Base-by-base conservation (phyloP, 148 eudicot species). In the Salicornia ramosissima region DNA sequence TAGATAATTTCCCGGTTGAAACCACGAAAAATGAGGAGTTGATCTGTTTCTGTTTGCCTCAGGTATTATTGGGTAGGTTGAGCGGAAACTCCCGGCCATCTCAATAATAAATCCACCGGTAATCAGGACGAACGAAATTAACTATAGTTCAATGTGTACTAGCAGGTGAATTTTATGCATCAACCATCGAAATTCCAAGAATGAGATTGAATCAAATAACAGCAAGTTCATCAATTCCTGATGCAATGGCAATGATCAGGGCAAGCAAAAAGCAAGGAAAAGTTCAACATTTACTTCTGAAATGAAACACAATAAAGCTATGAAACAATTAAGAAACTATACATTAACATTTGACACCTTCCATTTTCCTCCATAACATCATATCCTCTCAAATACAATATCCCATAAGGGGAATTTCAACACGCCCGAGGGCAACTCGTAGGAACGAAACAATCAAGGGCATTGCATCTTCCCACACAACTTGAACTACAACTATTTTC, bases 21-120 rank as follows among this genome's bases (percentile, higher is more conserved):
- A 76, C 80, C 80, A 78, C 16, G 83, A 63, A 64, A 80, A 82
- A 29, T 55, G 77, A 12, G 90, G 83, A 62, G 50, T 56, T 18
- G 80, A 78, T 24, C 80, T 72, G 30, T 64, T 73, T 71, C 64
- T 65, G 71, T 76, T 73, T 22, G 77, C 62, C 34, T 81, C 84
- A 21, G 86, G 74, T 52, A 84, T 58, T 69, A 69, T 65, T 1
- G 87, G 78, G 73, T 77, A 77, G 71, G 45, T 67, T 26, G 80
- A 75, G 0, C 78, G 79, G 53, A 66, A 80, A 36, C 83, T 70
- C 39, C 80, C 82, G 19, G 53, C 84, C 74, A 80, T 71, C 46
- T 79, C 26, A 31, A 26, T 51, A 33, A 21, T 29, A 31, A n/a
- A 54, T 24, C 50, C 46, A 28, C 57, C 12, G 40, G 42, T 22